A percentile compares a stretch with the other conserved stretches of the same genome.
phyloP scores from a whole-genome alignment of 2,329 filamentous ascomycete genomes.

The Thyridium curvatum region DNA sequence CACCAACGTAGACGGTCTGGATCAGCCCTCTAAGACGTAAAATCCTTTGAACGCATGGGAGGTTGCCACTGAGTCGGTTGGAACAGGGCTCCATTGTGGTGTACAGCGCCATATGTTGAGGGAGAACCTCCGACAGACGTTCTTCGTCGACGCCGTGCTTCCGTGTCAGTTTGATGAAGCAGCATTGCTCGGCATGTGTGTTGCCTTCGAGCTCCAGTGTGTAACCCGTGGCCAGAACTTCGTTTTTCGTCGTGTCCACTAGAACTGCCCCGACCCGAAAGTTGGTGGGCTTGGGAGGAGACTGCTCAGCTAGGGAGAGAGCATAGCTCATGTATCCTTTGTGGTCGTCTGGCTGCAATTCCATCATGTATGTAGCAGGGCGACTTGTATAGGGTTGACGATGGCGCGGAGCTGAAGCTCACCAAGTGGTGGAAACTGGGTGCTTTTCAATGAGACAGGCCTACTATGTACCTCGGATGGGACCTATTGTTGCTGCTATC shows the following conservation, averaged over 20 bases:
- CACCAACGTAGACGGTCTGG: conserved; percentile 76
- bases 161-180: conserved; percentile 65
- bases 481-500: no score
- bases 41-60: conserved; percentile 75
- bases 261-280: conserved; percentile 94
- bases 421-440: neutral
- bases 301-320: conserved; percentile 68
- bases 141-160: conserved; percentile 45
- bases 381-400: no score
- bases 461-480: neutral
- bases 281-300: conserved; percentile 82
- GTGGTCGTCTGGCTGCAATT: conserved; percentile 33
- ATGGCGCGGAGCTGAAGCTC: no score
- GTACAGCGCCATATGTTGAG: conserved; percentile 56
- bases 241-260: conserved; percentile 49
- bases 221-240: conserved; percentile 74
- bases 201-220: conserved; percentile 88
- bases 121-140: conserved; percentile 42
- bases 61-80: conserved; percentile 65
- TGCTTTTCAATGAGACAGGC: neutral
- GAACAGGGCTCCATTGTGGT: conserved; percentile 90
- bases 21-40: conserved; percentile 57
- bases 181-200: conserved; percentile 94
- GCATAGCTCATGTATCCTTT: conserved; percentile 58
- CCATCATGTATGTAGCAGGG: no score